Percentiles rank a stretch among this genome's conserved stretches.
Conservation (phyloP, 1,139 yeast species). For the Candida neerlandica region DNA sequence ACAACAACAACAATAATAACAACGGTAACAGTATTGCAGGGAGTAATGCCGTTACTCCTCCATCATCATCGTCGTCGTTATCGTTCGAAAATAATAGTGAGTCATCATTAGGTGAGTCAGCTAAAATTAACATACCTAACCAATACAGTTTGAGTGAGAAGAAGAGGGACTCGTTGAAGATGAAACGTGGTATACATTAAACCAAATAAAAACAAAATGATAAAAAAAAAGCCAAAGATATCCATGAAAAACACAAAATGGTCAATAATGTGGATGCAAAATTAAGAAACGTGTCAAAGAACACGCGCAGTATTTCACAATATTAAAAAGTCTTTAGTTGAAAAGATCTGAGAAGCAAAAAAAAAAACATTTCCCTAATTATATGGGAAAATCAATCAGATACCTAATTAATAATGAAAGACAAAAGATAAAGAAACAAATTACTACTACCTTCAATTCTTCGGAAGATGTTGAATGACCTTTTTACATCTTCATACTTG, state of each 20-base stretch:
- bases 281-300: neutral
- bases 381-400: neutral
- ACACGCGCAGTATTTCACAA: neutral
- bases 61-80: neutral
- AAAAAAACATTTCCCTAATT: neutral
- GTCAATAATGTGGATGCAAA: neutral
- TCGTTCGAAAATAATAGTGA: neutral
- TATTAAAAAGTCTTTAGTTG: neutral
- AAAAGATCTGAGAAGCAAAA: neutral
- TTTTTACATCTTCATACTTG: neutral
- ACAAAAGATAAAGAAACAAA: neutral
- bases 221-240: neutral
- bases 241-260: neutral
- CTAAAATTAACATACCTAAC: constrained; percentile 11
- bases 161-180: constrained; percentile 49
- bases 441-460: neutral
- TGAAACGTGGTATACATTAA: constrained; percentile 51
- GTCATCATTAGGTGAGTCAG: constrained; percentile 3
- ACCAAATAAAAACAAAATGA: no score
- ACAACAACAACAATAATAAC: constrained; percentile 4
- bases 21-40: constrained; percentile 5
- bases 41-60: neutral
- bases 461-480: neutral
- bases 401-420: neutral
- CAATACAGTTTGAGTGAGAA: constrained; percentile 42